Evolutionary conservation across 2,329 filamentous ascomycete genomes (phyloP).

Genomic region (Corinectria fuckeliana): DNA sequence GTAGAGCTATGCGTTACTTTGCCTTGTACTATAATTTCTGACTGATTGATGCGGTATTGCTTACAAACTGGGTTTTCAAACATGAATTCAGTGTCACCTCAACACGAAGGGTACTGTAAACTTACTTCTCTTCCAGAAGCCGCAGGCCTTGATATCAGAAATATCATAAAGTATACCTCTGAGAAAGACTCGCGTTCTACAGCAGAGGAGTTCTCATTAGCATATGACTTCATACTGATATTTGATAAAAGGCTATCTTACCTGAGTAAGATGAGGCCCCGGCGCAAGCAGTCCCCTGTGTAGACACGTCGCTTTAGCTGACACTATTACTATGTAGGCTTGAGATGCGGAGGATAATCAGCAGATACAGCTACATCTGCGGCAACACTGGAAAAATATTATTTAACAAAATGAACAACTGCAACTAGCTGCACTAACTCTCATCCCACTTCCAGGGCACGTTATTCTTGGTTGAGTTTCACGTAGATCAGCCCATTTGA

Average conservation of each 20-base stretch:
- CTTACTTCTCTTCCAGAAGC: conserved; percentile 2
- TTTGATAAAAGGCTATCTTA: not conserved
- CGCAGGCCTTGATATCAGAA: not conserved
- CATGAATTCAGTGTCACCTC: not conserved
- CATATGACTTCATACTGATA: not conserved
- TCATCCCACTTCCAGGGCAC: no score
- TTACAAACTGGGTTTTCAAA: not conserved
- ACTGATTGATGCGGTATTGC: not conserved
- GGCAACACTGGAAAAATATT: no score
- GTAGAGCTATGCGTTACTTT: not conserved
- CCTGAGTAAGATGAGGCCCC: not conserved
- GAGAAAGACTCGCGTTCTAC: not conserved
- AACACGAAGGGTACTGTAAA: not conserved
- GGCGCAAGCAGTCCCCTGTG: not conserved
- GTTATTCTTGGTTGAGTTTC: no score
- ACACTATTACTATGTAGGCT: no score
- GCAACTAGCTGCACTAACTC: no score
- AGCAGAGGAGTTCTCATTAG: not conserved
- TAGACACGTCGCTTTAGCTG: no score
- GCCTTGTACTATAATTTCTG: not conserved
- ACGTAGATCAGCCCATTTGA: no score
- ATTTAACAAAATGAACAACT: no score
- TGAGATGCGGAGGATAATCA: no score
- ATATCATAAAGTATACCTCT: not conserved
- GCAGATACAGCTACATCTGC: no score